These are phyloP conservation scores for Arabis hirsuta DNA, from an alignment of 345 rosid genomes.

Conservation along the genomic window DNA sequence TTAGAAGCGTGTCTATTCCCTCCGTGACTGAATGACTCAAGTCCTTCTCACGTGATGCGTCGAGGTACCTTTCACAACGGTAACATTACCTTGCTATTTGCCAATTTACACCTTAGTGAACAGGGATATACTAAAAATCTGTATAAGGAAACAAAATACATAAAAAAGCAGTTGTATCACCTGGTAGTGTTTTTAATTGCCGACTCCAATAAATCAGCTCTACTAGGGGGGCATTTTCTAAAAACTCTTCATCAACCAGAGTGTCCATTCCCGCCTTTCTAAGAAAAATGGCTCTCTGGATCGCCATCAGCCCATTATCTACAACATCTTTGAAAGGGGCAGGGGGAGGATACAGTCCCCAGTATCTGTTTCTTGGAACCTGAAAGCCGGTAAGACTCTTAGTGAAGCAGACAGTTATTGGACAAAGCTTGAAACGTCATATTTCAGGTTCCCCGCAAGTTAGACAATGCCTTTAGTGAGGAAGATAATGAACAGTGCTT, in stretches of 20 bases:
- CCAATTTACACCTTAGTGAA: constrained; percentile 29
- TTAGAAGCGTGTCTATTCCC: constrained; percentile 95
- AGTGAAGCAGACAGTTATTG: constrained; percentile 9
- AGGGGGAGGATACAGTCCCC: constrained; percentile 99
- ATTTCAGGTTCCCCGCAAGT: constrained; percentile 8
- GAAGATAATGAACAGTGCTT: neutral
- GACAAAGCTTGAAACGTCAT: constrained; percentile 22
- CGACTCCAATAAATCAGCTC: constrained; percentile 80
- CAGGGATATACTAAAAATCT: constrained; percentile 8
- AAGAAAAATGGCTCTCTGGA: constrained; percentile 95
- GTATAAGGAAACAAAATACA: neutral
- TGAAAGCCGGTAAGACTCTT: constrained; percentile 47
- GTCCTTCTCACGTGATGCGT: constrained; percentile 73
- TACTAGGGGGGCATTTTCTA: constrained; percentile 75
- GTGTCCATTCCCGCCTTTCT: constrained; percentile 96
- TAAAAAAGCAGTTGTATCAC: constrained; percentile 42
- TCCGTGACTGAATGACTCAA: constrained; percentile 68
- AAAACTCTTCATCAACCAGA: constrained; percentile 72
- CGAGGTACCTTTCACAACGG: constrained; percentile 67
- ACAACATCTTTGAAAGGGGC: constrained; percentile 92
- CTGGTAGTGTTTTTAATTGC: constrained; percentile 84
- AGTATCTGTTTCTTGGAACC: constrained; percentile 98
- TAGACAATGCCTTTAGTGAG: constrained; percentile 1
- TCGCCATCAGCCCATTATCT: constrained; percentile 87
- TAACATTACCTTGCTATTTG: constrained; percentile 27